phyloP scores from a whole-genome alignment of 345 rosid genomes.

The Rhodamnia argentea region DNA sequence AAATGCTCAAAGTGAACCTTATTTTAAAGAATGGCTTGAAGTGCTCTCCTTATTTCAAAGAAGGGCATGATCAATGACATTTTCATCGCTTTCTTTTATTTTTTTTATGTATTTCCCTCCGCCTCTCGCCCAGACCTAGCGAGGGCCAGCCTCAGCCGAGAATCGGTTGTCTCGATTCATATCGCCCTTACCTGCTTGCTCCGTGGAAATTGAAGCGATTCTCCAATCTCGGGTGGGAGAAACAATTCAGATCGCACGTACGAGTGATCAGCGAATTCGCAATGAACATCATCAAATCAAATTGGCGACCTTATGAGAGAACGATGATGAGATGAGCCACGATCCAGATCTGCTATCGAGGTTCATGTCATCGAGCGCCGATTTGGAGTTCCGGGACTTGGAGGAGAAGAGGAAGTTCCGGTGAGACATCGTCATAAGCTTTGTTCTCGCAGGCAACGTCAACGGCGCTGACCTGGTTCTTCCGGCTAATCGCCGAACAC shows the following conservation, averaged over 20 bases:
- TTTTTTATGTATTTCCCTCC: too few relatives aligned
- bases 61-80: too few relatives aligned
- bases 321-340: not conserved
- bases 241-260: slow-evolving; percentile 14
- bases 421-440: slow-evolving; percentile 42
- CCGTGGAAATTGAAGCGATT: slow-evolving; percentile 35
- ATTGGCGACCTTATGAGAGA: not conserved
- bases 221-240: slow-evolving; percentile 32
- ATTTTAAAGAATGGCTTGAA: too few relatives aligned
- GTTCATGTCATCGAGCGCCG: slow-evolving; percentile 18
- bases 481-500: slow-evolving; percentile 39
- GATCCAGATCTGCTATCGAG: slow-evolving; percentile 30
- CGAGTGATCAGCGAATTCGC: slow-evolving; percentile 1
- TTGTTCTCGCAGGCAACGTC: slow-evolving; percentile 44
- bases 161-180: slow-evolving; percentile 17
- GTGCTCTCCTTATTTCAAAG: too few relatives aligned
- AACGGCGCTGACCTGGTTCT: slow-evolving; percentile 44
- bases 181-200: slow-evolving; percentile 16
- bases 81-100: too few relatives aligned
- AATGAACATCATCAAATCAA: not conserved
- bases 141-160: not conserved
- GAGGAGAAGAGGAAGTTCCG: slow-evolving; percentile 27
- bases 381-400: slow-evolving; percentile 13
- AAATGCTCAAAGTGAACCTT: accelerated
- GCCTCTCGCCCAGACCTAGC: too few relatives aligned